These are phyloP conservation scores for Pseudogymnoascus sp. DNA, from an alignment of 2,329 filamentous ascomycete genomes.

Conservation along the genomic window DNA sequence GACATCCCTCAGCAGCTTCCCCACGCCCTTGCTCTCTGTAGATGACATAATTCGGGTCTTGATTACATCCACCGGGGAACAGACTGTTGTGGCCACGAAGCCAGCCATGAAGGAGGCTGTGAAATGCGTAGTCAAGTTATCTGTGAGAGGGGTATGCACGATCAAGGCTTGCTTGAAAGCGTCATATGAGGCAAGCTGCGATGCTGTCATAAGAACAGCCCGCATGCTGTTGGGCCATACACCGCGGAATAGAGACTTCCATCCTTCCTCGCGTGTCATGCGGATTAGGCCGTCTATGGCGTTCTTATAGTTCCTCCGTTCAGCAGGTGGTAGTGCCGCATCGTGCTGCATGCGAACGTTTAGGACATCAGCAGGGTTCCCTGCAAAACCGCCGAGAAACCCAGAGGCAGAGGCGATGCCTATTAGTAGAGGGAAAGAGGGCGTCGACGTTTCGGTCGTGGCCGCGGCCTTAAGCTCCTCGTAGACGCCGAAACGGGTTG, in stretches of 20 bases:
- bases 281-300: slow-evolving; percentile 78
- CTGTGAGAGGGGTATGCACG: slow-evolving; percentile 53
- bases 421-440: slow-evolving; percentile 69
- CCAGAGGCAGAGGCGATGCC: slow-evolving; percentile 77
- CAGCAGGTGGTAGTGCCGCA: slow-evolving; percentile 60
- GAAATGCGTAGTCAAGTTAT: slow-evolving; percentile 71
- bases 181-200: slow-evolving; percentile 78
- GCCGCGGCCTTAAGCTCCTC: slow-evolving; percentile 77
- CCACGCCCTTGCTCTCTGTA: slow-evolving; percentile 43
- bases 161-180: slow-evolving; percentile 67
- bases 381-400: slow-evolving; percentile 78
- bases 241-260: slow-evolving; percentile 69
- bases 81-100: slow-evolving; percentile 76
- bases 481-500: slow-evolving; percentile 92
- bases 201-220: slow-evolving; percentile 80
- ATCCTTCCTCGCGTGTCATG: slow-evolving; percentile 81
- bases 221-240: slow-evolving; percentile 75
- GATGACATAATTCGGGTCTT: slow-evolving; percentile 83
- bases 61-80: slow-evolving; percentile 79
- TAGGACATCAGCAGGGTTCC: slow-evolving; percentile 91
- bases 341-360: slow-evolving; percentile 99
- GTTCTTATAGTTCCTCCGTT: slow-evolving; percentile 82
- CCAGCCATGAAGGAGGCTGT: slow-evolving; percentile 69
- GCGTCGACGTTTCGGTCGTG: slow-evolving; percentile 42
- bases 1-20: slow-evolving; percentile 55